A percentile compares a stretch with the other conserved stretches of the same genome.
Evolutionary conservation across 352 stramenopile species (phyloP).

Genomic region (Thraustotheca clavata): DNA sequence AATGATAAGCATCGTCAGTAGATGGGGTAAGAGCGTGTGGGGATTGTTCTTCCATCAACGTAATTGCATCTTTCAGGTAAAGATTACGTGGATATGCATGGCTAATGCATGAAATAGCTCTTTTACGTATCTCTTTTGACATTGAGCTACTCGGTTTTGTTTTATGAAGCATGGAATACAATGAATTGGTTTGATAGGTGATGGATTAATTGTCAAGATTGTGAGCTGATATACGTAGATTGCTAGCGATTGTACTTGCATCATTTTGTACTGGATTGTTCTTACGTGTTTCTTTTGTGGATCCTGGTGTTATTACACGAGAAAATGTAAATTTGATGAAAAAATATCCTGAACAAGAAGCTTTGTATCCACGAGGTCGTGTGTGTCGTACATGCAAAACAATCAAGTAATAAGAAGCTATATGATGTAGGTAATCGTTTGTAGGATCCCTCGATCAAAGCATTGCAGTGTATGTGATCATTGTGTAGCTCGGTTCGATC

Average conservation of each 20-base stretch:
- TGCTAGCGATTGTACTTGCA: slow-evolving; percentile 43
- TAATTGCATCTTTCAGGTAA: slow-evolving; percentile 22
- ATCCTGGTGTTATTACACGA: slow-evolving; percentile 63
- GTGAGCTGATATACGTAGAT: slow-evolving; percentile 25
- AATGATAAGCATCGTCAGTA: neutral
- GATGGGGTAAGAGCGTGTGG: neutral
- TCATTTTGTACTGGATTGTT: slow-evolving; percentile 48
- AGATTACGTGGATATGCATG: neutral
- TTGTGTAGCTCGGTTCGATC: slow-evolving; percentile 84
- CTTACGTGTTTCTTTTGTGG: slow-evolving; percentile 48
- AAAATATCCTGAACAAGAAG: slow-evolving; percentile 64
- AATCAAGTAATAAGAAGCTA: slow-evolving; percentile 67
- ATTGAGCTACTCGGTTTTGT: slow-evolving; percentile 55
- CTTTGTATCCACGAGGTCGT: slow-evolving; percentile 72
- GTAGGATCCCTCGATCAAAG: slow-evolving; percentile 75
- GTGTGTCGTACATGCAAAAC: slow-evolving; percentile 84
- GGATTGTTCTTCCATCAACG: slow-evolving; percentile 17
- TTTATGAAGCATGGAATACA: slow-evolving; percentile 49
- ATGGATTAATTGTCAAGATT: neutral
- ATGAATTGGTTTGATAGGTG: slow-evolving; percentile 56
- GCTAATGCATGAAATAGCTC: slow-evolving; percentile 29
- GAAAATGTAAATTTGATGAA: slow-evolving; percentile 42
- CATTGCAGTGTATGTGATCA: slow-evolving; percentile 85
- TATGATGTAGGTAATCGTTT: too few species aligned
- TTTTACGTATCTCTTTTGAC: slow-evolving; percentile 73